Evolutionary conservation across 2,329 filamentous ascomycete genomes (phyloP).

Genomic region (Penicillium italicum): DNA sequence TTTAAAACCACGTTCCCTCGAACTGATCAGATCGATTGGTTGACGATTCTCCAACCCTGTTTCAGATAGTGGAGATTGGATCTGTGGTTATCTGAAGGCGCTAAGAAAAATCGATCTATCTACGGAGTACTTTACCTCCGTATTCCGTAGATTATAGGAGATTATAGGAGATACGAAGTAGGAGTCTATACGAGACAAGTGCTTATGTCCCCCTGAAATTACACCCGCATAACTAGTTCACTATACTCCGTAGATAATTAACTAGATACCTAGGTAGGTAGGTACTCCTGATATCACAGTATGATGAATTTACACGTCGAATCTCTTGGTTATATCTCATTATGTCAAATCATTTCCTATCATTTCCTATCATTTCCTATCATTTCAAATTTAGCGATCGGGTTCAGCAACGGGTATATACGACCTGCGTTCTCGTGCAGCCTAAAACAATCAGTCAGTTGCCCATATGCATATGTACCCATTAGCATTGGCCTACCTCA

Average conservation of each 20-base stretch:
- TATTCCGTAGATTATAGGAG: too few species aligned
- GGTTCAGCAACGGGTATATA: constrained; percentile 51
- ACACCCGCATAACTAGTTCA: too few species aligned
- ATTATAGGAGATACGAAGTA: too few species aligned
- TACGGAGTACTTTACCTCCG: too few species aligned
- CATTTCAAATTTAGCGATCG: constrained; percentile 1
- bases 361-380: neutral
- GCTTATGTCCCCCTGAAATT: neutral
- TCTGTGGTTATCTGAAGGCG: neutral
- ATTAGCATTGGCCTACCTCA: constrained; percentile 41
- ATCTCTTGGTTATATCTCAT: too few species aligned
- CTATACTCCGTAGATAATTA: too few species aligned
- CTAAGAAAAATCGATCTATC: neutral
- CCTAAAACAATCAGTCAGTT: constrained; percentile 29
- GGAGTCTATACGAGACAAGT: neutral
- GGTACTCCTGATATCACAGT: too few species aligned
- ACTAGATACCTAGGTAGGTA: too few species aligned
- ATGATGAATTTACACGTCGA: neutral
- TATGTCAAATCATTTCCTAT: neutral
- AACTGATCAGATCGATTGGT: neutral
- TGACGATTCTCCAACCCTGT: neutral
- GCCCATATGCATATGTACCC: neutral
- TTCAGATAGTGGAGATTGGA: neutral
- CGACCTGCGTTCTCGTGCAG: constrained; percentile 47
- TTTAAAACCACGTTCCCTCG: neutral